Evolutionary conservation across 2,329 filamentous ascomycete species (phyloP).

Genomic region (Ascocoryne sarcoides): DNA sequence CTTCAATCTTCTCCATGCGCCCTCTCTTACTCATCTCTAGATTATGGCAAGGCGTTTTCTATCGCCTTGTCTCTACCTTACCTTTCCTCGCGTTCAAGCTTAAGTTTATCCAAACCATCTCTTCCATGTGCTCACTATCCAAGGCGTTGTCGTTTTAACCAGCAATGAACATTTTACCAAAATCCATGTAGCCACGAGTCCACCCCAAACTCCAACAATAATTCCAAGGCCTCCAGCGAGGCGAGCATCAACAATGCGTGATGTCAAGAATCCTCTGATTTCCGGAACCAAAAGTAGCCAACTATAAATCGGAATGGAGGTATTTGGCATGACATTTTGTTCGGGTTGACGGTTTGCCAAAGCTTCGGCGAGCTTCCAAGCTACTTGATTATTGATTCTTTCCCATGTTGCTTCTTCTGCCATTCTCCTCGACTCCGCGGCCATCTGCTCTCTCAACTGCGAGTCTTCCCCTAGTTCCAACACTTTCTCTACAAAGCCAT

Average conservation of each 20-base stretch:
- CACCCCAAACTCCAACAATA: constrained; percentile 23
- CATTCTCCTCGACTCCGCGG: constrained; percentile 40
- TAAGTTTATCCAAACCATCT: not conserved
- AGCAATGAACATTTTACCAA: constrained; percentile 16
- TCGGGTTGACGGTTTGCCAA: constrained; percentile 6
- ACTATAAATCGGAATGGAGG: constrained; percentile 18
- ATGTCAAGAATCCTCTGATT: constrained; percentile 11
- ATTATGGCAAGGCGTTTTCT: no score
- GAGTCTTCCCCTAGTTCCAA: constrained; percentile 40
- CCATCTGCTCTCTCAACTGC: constrained; percentile 37
- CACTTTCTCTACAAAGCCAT: constrained; percentile 47
- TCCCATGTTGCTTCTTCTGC: constrained; percentile 62
- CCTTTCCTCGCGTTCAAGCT: not conserved
- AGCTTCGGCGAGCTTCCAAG: constrained; percentile 48
- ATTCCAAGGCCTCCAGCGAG: constrained; percentile 19
- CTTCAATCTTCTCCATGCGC: no score
- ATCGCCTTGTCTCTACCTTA: no score
- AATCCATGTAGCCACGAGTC: constrained; percentile 23
- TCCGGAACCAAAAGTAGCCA: constrained; percentile 17
- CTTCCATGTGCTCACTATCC: no score
- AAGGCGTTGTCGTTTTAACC: constrained; percentile 7
- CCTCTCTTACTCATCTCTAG: no score
- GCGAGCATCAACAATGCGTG: constrained; percentile 15
- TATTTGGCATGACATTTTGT: constrained; percentile 4
- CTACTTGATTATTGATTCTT: constrained; percentile 61